phyloP scores from a whole-genome alignment of 257 asterid genomes.

The Nicotiana knightiana region DNA sequence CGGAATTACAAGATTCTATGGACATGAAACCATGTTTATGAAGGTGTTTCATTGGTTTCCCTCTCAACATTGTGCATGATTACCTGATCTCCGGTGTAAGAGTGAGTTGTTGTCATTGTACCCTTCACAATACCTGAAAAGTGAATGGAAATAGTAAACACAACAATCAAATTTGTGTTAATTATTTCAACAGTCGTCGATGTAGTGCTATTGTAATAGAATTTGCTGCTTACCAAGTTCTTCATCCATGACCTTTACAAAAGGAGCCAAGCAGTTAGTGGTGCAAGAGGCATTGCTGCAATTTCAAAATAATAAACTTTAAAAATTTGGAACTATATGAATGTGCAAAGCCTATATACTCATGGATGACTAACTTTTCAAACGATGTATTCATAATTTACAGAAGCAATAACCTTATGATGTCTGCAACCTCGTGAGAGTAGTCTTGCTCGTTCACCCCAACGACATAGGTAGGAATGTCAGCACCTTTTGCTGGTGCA shows the following conservation, averaged over 20 bases:
- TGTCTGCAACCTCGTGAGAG: constrained; percentile 63
- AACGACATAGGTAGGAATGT: constrained; percentile 84
- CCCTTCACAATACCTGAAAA: constrained; percentile 88
- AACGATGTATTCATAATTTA: not conserved
- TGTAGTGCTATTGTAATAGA: not conserved
- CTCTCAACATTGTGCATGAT: not conserved
- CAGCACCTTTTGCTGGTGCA: constrained; percentile 96
- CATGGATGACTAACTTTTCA: not conserved
- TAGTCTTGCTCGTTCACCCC: constrained; percentile 89
- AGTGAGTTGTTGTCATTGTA: constrained; percentile 95
- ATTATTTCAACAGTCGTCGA: not conserved
- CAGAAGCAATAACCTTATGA: constrained; percentile 50
- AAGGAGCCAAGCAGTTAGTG: constrained; percentile 96
- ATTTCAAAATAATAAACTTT: not conserved
- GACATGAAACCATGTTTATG: not conserved
- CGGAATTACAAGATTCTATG: not conserved
- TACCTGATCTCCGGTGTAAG: constrained; percentile 98
- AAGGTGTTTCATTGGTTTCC: not conserved
- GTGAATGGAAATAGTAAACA: not conserved
- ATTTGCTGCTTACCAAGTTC: constrained; percentile 50
- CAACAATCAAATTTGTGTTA: not conserved
- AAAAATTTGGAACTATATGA: not conserved
- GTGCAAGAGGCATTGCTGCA: constrained; percentile 97
- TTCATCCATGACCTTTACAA: constrained; percentile 77
- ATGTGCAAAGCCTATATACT: not conserved